Evolutionary conservation across 345 rosid genomes (phyloP).

Genomic region (Pugionium dolabratum): DNA sequence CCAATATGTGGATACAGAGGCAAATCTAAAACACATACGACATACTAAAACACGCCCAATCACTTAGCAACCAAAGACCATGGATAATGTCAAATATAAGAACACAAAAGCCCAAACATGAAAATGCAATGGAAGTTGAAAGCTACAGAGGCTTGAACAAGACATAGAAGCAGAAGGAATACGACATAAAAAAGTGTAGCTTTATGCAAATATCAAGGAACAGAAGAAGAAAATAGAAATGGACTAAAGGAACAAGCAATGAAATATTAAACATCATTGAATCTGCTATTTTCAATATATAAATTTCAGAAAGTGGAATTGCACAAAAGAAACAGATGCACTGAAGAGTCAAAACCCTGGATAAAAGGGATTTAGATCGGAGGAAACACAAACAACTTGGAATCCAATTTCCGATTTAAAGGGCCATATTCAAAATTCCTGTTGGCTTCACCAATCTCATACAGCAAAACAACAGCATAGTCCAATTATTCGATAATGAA

Average conservation of each 20-base stretch:
- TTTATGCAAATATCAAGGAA: background rate
- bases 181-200: background rate
- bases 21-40: background rate
- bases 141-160: background rate
- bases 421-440: background rate
- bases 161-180: background rate
- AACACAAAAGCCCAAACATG: background rate
- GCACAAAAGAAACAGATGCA: background rate
- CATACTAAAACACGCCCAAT: conserved; percentile 3
- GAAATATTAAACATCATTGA: background rate
- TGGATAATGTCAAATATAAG: background rate
- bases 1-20: background rate
- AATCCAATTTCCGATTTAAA: background rate
- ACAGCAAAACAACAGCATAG: background rate
- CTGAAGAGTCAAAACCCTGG: conserved; percentile 9
- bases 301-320: background rate
- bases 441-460: background rate
- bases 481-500: too few relatives aligned
- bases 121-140: background rate
- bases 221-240: too few relatives aligned
- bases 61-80: background rate
- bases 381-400: background rate
- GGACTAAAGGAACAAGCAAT: background rate
- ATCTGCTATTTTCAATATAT: background rate
- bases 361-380: background rate